A percentile compares a stretch with the other conserved stretches of the same genome.
These are phyloP conservation scores for Collybia mongolica DNA, from an alignment of 768 basidiomycete species.

Conservation along the genomic window DNA sequence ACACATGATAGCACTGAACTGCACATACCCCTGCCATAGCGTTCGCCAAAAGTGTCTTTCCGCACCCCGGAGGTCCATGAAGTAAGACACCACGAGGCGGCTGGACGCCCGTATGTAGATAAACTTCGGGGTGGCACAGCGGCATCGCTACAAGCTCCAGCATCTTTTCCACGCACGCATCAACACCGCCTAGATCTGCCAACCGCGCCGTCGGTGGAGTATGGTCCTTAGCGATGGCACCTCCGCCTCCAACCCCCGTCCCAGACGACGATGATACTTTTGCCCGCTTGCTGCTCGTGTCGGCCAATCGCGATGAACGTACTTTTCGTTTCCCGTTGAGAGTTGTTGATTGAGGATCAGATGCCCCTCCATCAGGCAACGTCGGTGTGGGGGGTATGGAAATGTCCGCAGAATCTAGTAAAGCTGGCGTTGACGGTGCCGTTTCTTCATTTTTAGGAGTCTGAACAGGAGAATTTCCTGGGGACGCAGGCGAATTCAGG, in stretches of 20 bases:
- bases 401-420: conserved; percentile 6
- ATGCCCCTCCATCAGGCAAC: conserved; percentile 10
- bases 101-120: conserved; percentile 88
- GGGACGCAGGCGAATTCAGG: conserved; percentile 46
- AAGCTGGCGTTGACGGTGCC: conserved; percentile 17
- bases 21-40: conserved; percentile 87
- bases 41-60: conserved; percentile 92
- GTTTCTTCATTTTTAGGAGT: conserved; percentile 22
- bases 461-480: conserved; percentile 23
- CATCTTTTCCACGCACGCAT: conserved; percentile 85
- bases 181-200: conserved; percentile 86
- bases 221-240: conserved; percentile 56
- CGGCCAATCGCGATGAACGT: conserved; percentile 48
- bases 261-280: conserved; percentile 33
- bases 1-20: neutral
- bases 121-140: conserved; percentile 92
- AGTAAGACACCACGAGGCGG: conserved; percentile 90
- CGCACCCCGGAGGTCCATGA: conserved; percentile 96
- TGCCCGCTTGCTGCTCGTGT: conserved; percentile 58
- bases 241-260: conserved; percentile 7
- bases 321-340: conserved; percentile 60
- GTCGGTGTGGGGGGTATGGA: conserved; percentile 5
- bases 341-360: conserved; percentile 9
- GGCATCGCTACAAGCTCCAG: conserved; percentile 97
- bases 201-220: conserved; percentile 74